phyloP scores from a whole-genome alignment of 139 green algal genomes.

The Tetraselmis chui region DNA sequence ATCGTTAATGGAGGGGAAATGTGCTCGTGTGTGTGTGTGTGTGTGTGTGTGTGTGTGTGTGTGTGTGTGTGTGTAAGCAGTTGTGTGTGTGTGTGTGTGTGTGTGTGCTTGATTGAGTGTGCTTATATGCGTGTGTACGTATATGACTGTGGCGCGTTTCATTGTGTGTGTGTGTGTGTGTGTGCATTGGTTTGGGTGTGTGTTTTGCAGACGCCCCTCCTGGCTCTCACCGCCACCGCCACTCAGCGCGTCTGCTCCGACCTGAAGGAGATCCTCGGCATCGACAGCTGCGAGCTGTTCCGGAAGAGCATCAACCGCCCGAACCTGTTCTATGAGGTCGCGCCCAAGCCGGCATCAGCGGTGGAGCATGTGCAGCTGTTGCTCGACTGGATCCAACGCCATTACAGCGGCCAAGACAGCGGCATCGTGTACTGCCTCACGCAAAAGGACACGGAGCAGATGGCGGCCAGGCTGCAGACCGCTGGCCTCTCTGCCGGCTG shows the following conservation, averaged over 20 bases:
- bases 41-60: too few relatives aligned
- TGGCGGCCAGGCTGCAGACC: background rate
- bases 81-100: too few relatives aligned
- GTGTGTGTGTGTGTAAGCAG: too few relatives aligned
- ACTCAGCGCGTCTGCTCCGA: slow-evolving; percentile 24
- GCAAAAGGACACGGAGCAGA: background rate
- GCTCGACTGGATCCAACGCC: slow-evolving; percentile 33
- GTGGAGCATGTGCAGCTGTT: slow-evolving; percentile 29
- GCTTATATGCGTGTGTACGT: background rate
- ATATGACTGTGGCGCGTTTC: background rate
- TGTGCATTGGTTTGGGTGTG: slow-evolving; percentile 15
- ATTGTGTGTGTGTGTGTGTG: too few relatives aligned
- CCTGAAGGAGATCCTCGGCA: slow-evolving; percentile 33
- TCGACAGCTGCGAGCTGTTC: slow-evolving; percentile 55
- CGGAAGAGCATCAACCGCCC: slow-evolving; percentile 52
- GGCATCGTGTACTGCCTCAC: background rate
- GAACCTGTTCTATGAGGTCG: slow-evolving; percentile 66
- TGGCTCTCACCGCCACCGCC: slow-evolving; percentile 44
- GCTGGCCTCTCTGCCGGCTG: background rate
- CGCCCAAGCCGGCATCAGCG: slow-evolving; percentile 23
- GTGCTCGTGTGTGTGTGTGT: too few relatives aligned
- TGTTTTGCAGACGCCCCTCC: slow-evolving; percentile 34
- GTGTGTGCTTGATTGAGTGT: too few relatives aligned
- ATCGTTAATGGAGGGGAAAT: too few relatives aligned
- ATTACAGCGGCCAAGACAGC: slow-evolving; percentile 18